Conservation (phyloP, 2,329 filamentous ascomycete genomes). For the Hirsutella minnesotensis region DNA sequence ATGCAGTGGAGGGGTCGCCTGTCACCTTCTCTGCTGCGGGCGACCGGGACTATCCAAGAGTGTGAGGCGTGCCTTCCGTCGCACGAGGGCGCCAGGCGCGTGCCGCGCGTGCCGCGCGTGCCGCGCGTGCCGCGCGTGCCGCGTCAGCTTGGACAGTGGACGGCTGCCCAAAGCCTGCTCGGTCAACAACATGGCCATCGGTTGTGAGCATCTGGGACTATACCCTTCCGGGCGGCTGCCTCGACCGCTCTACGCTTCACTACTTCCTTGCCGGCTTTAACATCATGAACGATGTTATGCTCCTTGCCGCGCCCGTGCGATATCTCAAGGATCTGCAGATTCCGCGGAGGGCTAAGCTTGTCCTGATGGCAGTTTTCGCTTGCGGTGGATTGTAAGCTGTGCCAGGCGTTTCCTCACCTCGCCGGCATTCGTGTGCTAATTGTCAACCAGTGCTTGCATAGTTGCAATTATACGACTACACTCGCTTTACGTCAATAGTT, state of each 20-base stretch:
- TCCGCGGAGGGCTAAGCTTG: slow-evolving; percentile 25
- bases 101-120: too few relatives aligned
- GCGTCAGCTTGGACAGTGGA: too few relatives aligned
- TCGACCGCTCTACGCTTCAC: slow-evolving; percentile 10
- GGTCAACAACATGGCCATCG: too few relatives aligned
- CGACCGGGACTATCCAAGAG: too few relatives aligned
- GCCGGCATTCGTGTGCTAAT: background rate
- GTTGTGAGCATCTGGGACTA: too few relatives aligned
- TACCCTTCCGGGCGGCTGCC: slow-evolving; percentile 11
- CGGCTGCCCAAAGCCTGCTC: too few relatives aligned
- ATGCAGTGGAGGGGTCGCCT: too few relatives aligned
- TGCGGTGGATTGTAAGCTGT: slow-evolving; percentile 22
- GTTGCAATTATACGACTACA: slow-evolving; percentile 13
- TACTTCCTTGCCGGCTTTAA: slow-evolving; percentile 18
- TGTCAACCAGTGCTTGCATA: slow-evolving; percentile 9
- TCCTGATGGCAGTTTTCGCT: slow-evolving; percentile 26
- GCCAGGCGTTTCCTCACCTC: too few relatives aligned
- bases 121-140: too few relatives aligned
- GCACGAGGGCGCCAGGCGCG: too few relatives aligned
- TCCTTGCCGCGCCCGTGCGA: slow-evolving; percentile 16
- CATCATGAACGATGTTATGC: slow-evolving; percentile 18
- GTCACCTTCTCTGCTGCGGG: too few relatives aligned
- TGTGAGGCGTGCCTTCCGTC: too few relatives aligned
- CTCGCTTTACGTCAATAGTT: slow-evolving; percentile 7
- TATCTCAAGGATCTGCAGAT: slow-evolving; percentile 23